Evolutionary conservation across 192 early-diverging fungal species (phyloP), one percentile per base, ranked within the genome.

Genomic region (Coemansia interrupta): DNA sequence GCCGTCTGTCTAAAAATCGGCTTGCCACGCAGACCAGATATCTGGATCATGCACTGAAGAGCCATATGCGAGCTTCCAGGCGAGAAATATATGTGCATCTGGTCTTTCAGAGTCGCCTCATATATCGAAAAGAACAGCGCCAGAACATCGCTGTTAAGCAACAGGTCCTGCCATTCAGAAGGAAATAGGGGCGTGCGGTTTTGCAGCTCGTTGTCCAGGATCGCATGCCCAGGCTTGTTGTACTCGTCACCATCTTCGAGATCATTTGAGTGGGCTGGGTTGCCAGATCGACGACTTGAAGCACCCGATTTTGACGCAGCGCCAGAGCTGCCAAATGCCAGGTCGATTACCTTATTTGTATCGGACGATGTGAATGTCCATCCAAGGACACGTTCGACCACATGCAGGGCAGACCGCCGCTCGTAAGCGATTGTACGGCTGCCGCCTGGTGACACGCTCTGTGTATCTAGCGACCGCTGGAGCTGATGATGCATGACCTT

Each of bases 31-130:
- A 78, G 59, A 1, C 74, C 74, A 5, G 74, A 78, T 2, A 78
- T 47, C 55, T 78, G 74, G 30, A 72, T 63, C 41, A 78, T 56
- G 46, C 74, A 78, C 51, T 72, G 74, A 5, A 78, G 58, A 8
- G 74, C 74, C 26, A 72, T 59, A 47, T 78, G 69, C 17, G 74
- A 63, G 47, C 74, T 78, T 26, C 74, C 74, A 4, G 74, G 64
- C 7, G 74, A 78, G 61, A 78, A 78, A 24, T 54, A 66, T 15
- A 47, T 58, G 62, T 78, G 74, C 74, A 72, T 71, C 58, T 72
- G 74, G 51, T 78, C 74, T 56, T 48, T 68, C 40, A 78, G 17
- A 1, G 74, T 61, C 13, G 69, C 74, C 42, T 78, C 65, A 43
- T 78, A 78, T 2, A 71, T 58, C 8, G 65, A 71, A 53, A 78